Conservation (phyloP, 2,329 filamentous ascomycete species). For the Penicillium sp. region DNA sequence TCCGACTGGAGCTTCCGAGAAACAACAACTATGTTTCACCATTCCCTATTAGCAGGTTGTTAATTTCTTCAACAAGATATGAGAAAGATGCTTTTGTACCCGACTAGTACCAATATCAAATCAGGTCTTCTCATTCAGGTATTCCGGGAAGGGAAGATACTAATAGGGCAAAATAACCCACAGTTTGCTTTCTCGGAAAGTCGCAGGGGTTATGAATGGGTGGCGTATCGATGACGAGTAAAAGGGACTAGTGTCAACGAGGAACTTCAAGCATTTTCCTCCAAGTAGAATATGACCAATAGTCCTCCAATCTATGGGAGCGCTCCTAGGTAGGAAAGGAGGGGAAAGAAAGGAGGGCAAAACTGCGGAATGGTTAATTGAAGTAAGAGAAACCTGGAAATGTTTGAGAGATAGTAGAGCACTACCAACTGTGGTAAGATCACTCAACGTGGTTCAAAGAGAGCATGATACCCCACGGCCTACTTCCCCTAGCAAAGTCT, state of each 20-base stretch:
- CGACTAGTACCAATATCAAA: neutral
- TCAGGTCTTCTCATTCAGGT: neutral
- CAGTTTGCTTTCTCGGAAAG: neutral
- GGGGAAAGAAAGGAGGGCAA: neutral
- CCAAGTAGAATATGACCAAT: slow-evolving; percentile 1
- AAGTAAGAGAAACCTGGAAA: neutral
- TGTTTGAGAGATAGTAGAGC: neutral
- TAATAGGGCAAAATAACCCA: neutral
- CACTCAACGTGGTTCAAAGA: slow-evolving; percentile 2
- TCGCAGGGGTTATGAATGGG: neutral
- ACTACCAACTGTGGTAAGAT: slow-evolving; percentile 1
- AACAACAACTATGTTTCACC: neutral
- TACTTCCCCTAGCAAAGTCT: slow-evolving; percentile 6
- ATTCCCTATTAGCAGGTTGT: neutral
- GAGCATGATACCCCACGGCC: slow-evolving; percentile 3
- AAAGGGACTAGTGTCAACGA: slow-evolving; percentile 1
- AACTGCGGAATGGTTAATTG: neutral
- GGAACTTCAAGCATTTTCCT: neutral
- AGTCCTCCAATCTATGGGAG: neutral
- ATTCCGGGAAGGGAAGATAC: neutral
- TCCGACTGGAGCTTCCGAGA: neutral
- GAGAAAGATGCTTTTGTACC: neutral
- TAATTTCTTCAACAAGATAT: neutral
- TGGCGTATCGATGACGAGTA: neutral
- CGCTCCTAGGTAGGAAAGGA: neutral